These are phyloP conservation scores for Solanum chmielewskii DNA, from an alignment of 257 asterid species.

Conservation along the genomic window DNA sequence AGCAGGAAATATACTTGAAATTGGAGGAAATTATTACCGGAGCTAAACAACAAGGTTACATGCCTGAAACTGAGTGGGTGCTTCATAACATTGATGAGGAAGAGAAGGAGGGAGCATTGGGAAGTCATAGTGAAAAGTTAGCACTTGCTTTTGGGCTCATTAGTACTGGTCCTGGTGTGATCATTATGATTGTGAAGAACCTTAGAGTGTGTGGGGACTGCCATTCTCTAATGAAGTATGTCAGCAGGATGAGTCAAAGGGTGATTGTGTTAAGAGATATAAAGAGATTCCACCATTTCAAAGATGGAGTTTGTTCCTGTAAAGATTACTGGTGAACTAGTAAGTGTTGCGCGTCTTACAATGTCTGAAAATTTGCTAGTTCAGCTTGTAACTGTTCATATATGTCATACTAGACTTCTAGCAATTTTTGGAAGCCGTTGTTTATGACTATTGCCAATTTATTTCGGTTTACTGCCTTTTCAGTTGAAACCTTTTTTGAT, in stretches of 20 bases:
- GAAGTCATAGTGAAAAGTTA: conserved; percentile 29
- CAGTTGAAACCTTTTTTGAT: background rate
- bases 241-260: conserved; percentile 16
- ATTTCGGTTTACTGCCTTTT: background rate
- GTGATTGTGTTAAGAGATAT: conserved; percentile 28
- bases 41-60: conserved; percentile 23
- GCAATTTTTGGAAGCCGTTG: background rate
- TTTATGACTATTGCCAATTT: background rate
- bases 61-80: conserved; percentile 30
- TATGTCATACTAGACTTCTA: background rate
- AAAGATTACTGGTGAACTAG: conserved; percentile 29
- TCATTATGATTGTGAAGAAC: conserved; percentile 27
- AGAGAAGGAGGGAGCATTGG: conserved; percentile 31
- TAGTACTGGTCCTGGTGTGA: conserved; percentile 9
- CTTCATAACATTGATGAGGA: conserved; percentile 37
- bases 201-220: conserved; percentile 36
- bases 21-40: conserved; percentile 9
- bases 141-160: conserved; percentile 36
- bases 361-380: background rate
- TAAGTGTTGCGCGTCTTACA: background rate
- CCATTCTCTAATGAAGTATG: conserved; percentile 25
- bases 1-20: conserved; percentile 17
- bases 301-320: conserved; percentile 29
- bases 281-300: conserved; percentile 37
- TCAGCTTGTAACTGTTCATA: background rate